Base-by-base conservation (phyloP, 371 early-diverging fungal species). In the Actinomortierella ambigua region DNA sequence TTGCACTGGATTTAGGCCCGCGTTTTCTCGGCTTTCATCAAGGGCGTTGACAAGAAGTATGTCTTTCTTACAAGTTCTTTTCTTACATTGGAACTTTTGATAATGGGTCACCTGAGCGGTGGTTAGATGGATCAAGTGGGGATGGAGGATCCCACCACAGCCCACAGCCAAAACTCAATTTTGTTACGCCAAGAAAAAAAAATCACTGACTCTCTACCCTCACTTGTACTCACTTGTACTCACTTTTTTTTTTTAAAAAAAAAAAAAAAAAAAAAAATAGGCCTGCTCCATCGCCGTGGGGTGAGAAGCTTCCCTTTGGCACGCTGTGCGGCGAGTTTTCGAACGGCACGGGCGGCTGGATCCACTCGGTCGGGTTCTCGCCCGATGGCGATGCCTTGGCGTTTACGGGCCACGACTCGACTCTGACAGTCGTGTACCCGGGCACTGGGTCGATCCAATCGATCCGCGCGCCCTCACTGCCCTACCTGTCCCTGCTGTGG, bases 11-110 rank as follows among this genome's bases (percentile, higher is more conserved):
- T 29, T 2, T 64, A 86, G 86, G 94, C 94, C 17, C 91, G 97
- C 41, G 98, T 98, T 18, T 93, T 97, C 56, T 96, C 97, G 3
- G 95, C 97, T 1, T 97, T 82, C 71, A 90, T 97, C 77, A 97
- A 98, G 80, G 96, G 95, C 7, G 85, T 96, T 29, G 98, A 98
- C 75, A 84, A 90, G 62, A 96, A 93, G 91, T 90, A 81, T 52
- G 71, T 29, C 34, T 47, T 13, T 17, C 8, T 27, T 15, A 2
- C 23, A 23, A 41, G 8, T n/a, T 28, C 2, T 52, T 43, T 23
- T 18, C 17, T n/a, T n/a, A n/a, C n/a, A n/a, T n/a, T n/a, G n/a
- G n/a, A n/a, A n/a, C n/a, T n/a, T n/a, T n/a, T n/a, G n/a, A n/a
- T n/a, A n/a, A n/a, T n/a, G n/a, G n/a, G n/a, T n/a, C n/a, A n/a